These are phyloP conservation scores for Pleoardoris graminearum DNA, from an alignment of 2,329 filamentous ascomycete genomes.

Conservation along the genomic window DNA sequence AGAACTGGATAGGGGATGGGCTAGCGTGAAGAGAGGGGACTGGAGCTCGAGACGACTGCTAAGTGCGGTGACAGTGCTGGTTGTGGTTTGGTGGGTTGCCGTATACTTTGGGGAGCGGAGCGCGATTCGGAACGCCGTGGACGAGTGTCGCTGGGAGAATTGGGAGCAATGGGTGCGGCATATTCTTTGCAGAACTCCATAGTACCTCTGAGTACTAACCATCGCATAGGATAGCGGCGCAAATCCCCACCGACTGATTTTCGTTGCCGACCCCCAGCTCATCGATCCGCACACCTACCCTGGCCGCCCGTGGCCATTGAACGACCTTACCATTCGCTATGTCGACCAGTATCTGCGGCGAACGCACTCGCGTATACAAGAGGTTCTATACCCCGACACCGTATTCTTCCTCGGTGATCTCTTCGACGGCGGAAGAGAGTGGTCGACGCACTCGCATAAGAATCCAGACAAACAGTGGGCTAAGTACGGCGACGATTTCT, in stretches of 20 bases:
- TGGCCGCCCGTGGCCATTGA: constrained; percentile 75
- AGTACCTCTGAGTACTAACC: too few relatives aligned
- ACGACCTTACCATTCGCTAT: constrained; percentile 67
- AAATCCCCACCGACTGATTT: constrained; percentile 78
- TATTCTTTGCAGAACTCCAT: neutral
- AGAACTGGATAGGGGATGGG: constrained; percentile 17
- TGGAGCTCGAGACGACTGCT: constrained; percentile 32
- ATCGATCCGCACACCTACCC: constrained; percentile 96
- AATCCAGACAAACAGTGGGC: constrained; percentile 70
- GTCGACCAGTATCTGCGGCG: constrained; percentile 90
- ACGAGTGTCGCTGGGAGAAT: constrained; percentile 75
- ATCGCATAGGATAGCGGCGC: constrained; percentile 69
- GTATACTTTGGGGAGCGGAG: constrained; percentile 85
- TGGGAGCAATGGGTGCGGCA: constrained; percentile 89
- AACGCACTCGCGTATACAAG: constrained; percentile 78
- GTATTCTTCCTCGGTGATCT: constrained; percentile 91
- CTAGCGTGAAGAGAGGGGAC: constrained; percentile 18
- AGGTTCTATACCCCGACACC: constrained; percentile 77
- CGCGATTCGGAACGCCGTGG: constrained; percentile 71
- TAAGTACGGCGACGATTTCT: constrained; percentile 79
- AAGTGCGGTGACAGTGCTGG: constrained; percentile 55
- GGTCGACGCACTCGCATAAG: constrained; percentile 65
- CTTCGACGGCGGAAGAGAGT: constrained; percentile 94
- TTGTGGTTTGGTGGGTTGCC: constrained; percentile 73
- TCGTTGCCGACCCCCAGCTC: constrained; percentile 88